A percentile compares a stretch with the other conserved stretches of the same genome.
These are phyloP conservation scores for Phialophora macrospora DNA, from an alignment of 2,329 filamentous ascomycete species.

Conservation along the genomic window DNA sequence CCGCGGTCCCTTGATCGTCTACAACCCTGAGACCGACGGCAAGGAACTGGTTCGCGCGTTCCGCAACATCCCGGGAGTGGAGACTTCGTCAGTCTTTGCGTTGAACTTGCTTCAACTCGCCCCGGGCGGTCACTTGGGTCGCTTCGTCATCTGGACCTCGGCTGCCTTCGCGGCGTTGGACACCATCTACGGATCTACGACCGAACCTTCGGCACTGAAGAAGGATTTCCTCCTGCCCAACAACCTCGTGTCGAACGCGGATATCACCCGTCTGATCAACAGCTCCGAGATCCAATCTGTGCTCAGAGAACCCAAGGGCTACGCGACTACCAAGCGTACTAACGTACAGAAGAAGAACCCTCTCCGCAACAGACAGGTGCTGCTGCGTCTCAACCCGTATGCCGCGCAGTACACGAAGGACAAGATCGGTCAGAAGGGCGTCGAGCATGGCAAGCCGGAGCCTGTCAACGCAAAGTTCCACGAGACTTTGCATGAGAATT, in stretches of 20 bases:
- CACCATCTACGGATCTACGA: conserved; percentile 94
- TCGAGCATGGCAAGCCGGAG: conserved; percentile 66
- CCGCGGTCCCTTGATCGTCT: conserved; percentile 96
- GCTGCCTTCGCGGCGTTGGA: conserved; percentile 95
- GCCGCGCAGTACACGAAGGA: conserved; percentile 87
- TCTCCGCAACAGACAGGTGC: conserved; percentile 96
- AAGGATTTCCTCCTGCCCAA: conserved; percentile 98
- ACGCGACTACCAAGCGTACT: conserved; percentile 84
- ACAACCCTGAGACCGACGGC: conserved; percentile 93
- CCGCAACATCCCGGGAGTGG: conserved; percentile 98
- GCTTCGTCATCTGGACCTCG: conserved; percentile 99
- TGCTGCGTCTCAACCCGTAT: conserved; percentile 98
- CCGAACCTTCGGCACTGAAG: conserved; percentile 87
- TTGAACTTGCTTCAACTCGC: conserved; percentile 99
- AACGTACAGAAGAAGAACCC: conserved; percentile 99
- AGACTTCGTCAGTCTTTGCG: conserved; percentile 90
- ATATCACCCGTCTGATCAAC: conserved; percentile 98
- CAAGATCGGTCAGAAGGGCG: conserved; percentile 74
- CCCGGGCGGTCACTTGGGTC: conserved; percentile 96
- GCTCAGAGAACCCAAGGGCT: conserved; percentile 87
- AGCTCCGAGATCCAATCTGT: conserved; percentile 97
- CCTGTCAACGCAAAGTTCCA: conserved; percentile 59
- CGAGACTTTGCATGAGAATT: conserved; percentile 58
- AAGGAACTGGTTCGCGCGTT: conserved; percentile 92
- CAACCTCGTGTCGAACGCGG: conserved; percentile 90